phyloP scores from a whole-genome alignment of 371 early-diverging fungal genomes.

The Haplosporangium sp. region DNA sequence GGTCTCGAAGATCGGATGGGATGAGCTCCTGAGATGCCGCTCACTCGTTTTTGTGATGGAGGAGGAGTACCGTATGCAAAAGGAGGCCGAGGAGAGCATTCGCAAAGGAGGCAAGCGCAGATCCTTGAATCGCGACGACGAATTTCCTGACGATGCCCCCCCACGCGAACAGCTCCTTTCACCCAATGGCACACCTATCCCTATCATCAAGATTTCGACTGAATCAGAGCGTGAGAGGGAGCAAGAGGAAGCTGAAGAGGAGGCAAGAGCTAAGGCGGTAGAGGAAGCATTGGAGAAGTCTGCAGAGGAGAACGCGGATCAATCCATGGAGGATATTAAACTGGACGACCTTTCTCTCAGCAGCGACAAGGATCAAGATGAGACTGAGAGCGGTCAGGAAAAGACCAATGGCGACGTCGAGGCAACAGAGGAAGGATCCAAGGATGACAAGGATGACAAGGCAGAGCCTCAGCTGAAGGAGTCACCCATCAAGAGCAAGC shows the following conservation, averaged over 20 bases:
- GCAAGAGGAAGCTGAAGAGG: conserved; percentile 59
- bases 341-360: conserved; percentile 40
- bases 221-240: conserved; percentile 49
- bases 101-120: conserved; percentile 36
- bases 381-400: conserved; percentile 10
- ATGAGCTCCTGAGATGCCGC: conserved; percentile 87
- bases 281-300: conserved; percentile 20
- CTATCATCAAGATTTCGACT: conserved; percentile 52
- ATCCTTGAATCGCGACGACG: conserved; percentile 13
- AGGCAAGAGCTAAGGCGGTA: conserved; percentile 34
- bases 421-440: conserved; percentile 28
- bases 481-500: conserved; percentile 40
- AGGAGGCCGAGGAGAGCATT: conserved; percentile 70
- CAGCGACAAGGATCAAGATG: conserved; percentile 39
- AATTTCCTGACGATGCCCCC: conserved; percentile 28
- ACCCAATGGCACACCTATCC: conserved; percentile 51
- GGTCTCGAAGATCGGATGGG: conserved; percentile 92
- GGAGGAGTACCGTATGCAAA: conserved; percentile 91
- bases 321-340: conserved; percentile 48
- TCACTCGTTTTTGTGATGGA: conserved; percentile 97
- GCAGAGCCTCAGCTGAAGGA: conserved; percentile 7
- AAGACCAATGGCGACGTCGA: conserved; percentile 28
- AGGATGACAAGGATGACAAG: conserved; percentile 23
- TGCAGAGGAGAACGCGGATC: conserved; percentile 42
- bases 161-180: conserved; percentile 41